Base-by-base conservation (phyloP, 2,329 filamentous ascomycete genomes). In the Cylindrodendrum hubeiense region DNA sequence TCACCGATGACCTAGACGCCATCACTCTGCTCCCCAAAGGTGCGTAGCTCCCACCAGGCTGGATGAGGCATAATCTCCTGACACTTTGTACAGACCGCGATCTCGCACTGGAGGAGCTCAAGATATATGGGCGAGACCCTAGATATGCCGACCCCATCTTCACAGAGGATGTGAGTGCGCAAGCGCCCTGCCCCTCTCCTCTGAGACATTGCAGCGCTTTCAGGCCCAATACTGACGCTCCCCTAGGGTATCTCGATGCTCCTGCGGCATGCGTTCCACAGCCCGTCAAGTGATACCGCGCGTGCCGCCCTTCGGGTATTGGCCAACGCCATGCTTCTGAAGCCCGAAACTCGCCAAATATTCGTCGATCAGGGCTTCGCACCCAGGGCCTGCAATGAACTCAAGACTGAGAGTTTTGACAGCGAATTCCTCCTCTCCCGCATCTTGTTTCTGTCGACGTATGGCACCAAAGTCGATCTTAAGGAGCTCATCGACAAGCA, bases 81-180 rank as follows among this genome's bases (percentile, higher is more conserved):
- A 76, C 52, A 52, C 58, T 15, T 13, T 9, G 15, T 21, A 17
- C 67, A 94, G 92, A 93, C 75, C 87, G 89, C 67, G 87, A 89
- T 71, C 80, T 84, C 10, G 83, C 84, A 13, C 79, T 92, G 4
- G 89, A 91, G 70, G 82, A 94, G 71, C 84, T 98, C 52, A 97
- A 97, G 79, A 74, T 74, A 47, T 77, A 72, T 70, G 79, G 94
- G 7, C 90, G 94, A 65, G 90, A 91, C 72, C 88, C 91, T 8
- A 83, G 82, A 30, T 85, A 93, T 79, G 90, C 94, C 28, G 91
- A 91, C 63, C 91, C 93, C 1, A 95, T 98, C 63, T 98, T 96
- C 79, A 91, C 92, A n/a, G 87, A 88, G 78, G 84, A 91, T 79
- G 94, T 92, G 84, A 69, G 83, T 70, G 6, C 17, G 28, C 19